Evolutionary conservation across 768 basidiomycete species (phyloP).

Genomic region (Podaxis sp.): DNA sequence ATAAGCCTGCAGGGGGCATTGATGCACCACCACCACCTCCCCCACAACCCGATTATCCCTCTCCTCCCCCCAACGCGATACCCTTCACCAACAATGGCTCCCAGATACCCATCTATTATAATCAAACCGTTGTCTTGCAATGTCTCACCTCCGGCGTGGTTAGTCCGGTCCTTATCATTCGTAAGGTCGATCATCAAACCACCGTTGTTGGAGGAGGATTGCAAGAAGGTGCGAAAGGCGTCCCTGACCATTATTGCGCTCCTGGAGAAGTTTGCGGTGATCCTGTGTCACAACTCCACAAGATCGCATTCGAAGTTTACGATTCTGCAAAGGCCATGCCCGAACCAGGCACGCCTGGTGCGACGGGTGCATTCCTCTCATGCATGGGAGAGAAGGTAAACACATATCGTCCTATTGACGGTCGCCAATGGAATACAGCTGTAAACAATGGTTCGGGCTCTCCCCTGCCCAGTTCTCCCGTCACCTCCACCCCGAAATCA

Average conservation of each 20-base stretch:
- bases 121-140: conserved; percentile 93
- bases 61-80: conserved; percentile 89
- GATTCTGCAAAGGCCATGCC: conserved; percentile 68
- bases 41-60: conserved; percentile 86
- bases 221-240: conserved; percentile 82
- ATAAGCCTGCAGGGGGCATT: conserved; percentile 75
- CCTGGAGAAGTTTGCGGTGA: conserved; percentile 91
- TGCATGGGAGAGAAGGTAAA: conserved; percentile 95
- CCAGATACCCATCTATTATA: conserved; percentile 93
- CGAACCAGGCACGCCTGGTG: conserved; percentile 75
- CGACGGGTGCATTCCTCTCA: conserved; percentile 80
- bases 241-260: conserved; percentile 79
- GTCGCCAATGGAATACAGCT: conserved; percentile 71
- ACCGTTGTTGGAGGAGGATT: conserved; percentile 90
- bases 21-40: conserved; percentile 80
- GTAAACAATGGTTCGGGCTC: conserved; percentile 45
- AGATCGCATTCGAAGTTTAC: conserved; percentile 91
- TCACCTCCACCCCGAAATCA: conserved; percentile 59
- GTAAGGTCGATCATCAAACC: conserved; percentile 89
- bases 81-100: conserved; percentile 80
- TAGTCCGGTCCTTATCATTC: conserved; percentile 90
- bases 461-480: conserved; percentile 70
- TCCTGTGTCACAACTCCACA: conserved; percentile 93
- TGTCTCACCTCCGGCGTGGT: conserved; percentile 93
- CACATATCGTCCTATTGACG: conserved; percentile 82